Evolutionary conservation across 176 grass and related monocot genomes (phyloP).

Genomic region (Oryza glaberrima): DNA sequence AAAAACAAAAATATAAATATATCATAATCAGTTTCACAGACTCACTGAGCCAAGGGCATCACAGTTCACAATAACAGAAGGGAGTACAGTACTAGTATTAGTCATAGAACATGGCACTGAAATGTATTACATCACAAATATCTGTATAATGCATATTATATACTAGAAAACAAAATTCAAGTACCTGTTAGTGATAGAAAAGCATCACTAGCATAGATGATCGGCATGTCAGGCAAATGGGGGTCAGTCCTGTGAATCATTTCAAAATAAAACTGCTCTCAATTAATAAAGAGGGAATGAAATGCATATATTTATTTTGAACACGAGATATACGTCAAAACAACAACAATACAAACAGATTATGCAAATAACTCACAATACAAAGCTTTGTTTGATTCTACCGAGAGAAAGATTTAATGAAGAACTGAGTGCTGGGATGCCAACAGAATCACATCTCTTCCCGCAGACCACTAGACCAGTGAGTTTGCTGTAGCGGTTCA

Average conservation of each 20-base stretch:
- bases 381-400: constrained; percentile 99
- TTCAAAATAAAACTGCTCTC: constrained; percentile 30
- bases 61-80: neutral
- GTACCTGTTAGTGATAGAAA: constrained; percentile 84
- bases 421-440: constrained; percentile 73
- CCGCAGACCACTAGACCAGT: constrained; percentile 77
- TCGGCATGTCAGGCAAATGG: constrained; percentile 79
- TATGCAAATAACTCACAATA: constrained; percentile 87
- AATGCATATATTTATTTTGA: neutral
- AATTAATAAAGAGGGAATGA: constrained; percentile 36
- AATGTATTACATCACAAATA: neutral
- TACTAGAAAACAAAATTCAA: constrained; percentile 33
- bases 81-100: neutral
- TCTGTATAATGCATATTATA: neutral
- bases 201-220: constrained; percentile 88
- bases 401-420: constrained; percentile 84
- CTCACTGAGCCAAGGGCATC: neutral
- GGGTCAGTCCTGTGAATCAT: constrained; percentile 74
- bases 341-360: constrained; percentile 39
- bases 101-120: constrained; percentile 21
- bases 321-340: constrained; percentile 1
- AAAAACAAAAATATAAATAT: constrained; percentile 7
- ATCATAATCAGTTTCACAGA: constrained; percentile 9
- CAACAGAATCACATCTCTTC: constrained; percentile 62
- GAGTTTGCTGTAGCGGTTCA: constrained; percentile 76